phyloP scores from a whole-genome alignment of 345 rosid genomes.

The Arabidopsis suecica region DNA sequence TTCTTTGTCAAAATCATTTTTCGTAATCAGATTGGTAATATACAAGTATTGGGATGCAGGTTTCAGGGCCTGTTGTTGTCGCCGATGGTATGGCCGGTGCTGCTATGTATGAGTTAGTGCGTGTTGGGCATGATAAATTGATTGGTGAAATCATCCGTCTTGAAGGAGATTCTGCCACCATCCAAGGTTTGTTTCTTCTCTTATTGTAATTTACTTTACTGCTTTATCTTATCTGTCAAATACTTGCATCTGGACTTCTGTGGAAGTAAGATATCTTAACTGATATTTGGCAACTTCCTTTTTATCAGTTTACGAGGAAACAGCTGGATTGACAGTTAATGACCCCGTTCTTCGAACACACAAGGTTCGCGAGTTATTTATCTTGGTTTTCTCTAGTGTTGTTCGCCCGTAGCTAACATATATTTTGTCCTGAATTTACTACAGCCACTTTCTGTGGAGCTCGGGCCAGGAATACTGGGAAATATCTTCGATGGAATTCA shows the following conservation, averaged over 20 bases:
- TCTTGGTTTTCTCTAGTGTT: conserved; percentile 6
- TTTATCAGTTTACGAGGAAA: conserved; percentile 88
- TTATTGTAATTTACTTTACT: background rate
- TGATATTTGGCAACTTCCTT: background rate
- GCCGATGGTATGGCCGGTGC: conserved; percentile 99
- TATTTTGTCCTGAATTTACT: conserved; percentile 46
- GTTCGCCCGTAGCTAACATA: conserved; percentile 31
- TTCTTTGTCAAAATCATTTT: background rate
- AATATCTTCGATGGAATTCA: conserved; percentile 99
- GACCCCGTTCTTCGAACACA: conserved; percentile 94
- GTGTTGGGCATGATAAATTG: conserved; percentile 94
- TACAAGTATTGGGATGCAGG: conserved; percentile 54
- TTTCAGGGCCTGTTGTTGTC: conserved; percentile 97
- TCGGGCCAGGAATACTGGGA: conserved; percentile 99
- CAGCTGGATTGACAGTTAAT: conserved; percentile 92
- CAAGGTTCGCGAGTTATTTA: conserved; percentile 56
- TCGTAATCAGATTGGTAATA: conserved; percentile 27
- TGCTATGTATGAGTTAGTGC: conserved; percentile 99
- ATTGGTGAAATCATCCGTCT: conserved; percentile 97
- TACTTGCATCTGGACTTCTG: conserved; percentile 9
- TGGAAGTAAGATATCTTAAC: conserved; percentile 8
- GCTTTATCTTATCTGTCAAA: background rate
- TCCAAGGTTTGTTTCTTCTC: conserved; percentile 81
- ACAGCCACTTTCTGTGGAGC: conserved; percentile 97
- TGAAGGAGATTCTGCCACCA: conserved; percentile 99